Base-by-base conservation (phyloP, 208 protist genomes). In the Crithidia sp. region DNA sequence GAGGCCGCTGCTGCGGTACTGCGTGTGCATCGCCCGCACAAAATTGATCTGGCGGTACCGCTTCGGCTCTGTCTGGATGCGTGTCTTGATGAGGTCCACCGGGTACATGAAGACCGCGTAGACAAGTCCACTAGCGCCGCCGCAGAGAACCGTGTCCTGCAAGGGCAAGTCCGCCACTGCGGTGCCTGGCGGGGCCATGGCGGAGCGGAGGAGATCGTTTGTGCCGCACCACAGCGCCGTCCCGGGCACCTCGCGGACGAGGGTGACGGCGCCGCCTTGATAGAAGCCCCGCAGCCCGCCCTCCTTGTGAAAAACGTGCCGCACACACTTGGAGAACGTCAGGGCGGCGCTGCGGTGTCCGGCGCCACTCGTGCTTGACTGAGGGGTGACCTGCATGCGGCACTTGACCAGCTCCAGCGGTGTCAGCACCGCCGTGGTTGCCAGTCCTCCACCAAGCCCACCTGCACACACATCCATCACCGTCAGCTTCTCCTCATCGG, bases 341-440 rank as follows among this genome's bases (percentile, higher is more conserved):
- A 13, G 77, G 16, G 74, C 83, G 88, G 70, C 87, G 57, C 39
- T 52, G 61, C 12, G 80, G 74, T n/a, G 65, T 65, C 40, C 49
- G 9, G 57, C 82, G 39, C 17, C 47, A 43, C 44, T n/a, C 5
- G 10, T 77, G 79, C 8, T 54, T 0, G 47, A 4, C n/a, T 54
- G 68, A 3, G 59, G 44, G 14, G 37, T 67, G 43, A 87, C 84
- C 70, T 95, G 89, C 82, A 97, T 61, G 44, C 69, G 71, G 63
- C 85, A 95, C 87, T 93, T 95, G 49, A 95, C 67, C 13, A 93
- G 71, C 79, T 95, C 89, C 13, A 97, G 83, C 5, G 92, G 90
- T 1, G 90, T 89, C 19, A 94, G 65, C 54, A 82, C 88, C 7
- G 81, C 16, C 4, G 81, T 75, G 7, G 86, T 81, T 2, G 86